These are phyloP conservation scores for Rhododendron henanense DNA, from an alignment of 148 eudicot genomes.

Conservation along the genomic window DNA sequence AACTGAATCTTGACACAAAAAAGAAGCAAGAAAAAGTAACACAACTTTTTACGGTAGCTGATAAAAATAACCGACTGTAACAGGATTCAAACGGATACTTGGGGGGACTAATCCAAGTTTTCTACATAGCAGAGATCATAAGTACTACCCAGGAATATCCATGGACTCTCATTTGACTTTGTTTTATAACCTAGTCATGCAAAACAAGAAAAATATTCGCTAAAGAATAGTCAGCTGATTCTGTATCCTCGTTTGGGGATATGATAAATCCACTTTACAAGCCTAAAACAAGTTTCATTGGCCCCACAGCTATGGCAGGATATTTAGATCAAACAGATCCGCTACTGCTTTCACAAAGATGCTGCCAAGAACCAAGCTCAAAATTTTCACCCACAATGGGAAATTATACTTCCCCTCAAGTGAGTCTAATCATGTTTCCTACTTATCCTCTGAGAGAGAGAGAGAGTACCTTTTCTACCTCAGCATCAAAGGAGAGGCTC, in stretches of 20 bases:
- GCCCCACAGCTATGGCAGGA: neutral
- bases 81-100: neutral
- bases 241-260: neutral
- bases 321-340: neutral
- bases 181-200: neutral
- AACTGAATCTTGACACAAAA: neutral
- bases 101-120: neutral
- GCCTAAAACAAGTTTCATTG: neutral
- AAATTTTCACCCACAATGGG: neutral
- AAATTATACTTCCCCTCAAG: neutral
- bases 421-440: neutral
- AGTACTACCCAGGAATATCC: neutral
- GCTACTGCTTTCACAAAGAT: neutral
- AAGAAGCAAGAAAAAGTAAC: neutral
- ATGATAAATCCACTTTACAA: neutral
- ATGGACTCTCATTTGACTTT: neutral
- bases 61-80: neutral
- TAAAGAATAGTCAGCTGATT: neutral
- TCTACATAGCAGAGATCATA: neutral
- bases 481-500: conserved; percentile 46
- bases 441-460: too few species aligned
- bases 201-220: neutral
- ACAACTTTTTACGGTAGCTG: neutral
- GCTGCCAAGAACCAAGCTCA: conserved; percentile 5
- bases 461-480: conserved; percentile 45